Base-by-base conservation (phyloP, 768 basidiomycete genomes). In the Boletus bicolor region DNA sequence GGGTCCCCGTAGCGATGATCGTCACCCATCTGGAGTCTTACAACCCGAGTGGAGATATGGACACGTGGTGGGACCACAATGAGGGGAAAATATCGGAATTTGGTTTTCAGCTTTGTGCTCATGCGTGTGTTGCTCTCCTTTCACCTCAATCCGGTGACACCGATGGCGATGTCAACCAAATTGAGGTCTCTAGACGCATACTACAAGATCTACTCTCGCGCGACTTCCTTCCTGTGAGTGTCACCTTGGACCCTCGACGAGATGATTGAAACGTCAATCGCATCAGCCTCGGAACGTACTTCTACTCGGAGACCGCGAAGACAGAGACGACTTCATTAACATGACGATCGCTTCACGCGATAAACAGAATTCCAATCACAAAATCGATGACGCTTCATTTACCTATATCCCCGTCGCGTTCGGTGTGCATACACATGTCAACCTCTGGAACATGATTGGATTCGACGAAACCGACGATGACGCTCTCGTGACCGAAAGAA, bases 11-110 rank as follows among this genome's bases (percentile, higher is more conserved):
- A 15, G 67, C 69, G 5, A 44, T 65, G 30, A 44, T 72, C 14
- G 61, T 68, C 46, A 73, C 68, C 2, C 47, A 65, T 19, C 55
- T 74, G 5, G 71, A 71, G 52, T 67, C 62, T 9, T 63, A 62
- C 43, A 46, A 70, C 12, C 56, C 56, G 0, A 54, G 59, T 39
- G 59, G 60, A 8, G 64, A 66, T 19, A 74, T 73, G 65, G 63
- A 70, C 9, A 42, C 54, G 49, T 78, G 77, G 77, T 77, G 74
- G 74, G 42, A 48, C 10, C 39, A 59, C 44, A 75, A 72, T 43
- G 51, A 70, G 44, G 44, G 24, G 10, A 46, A 43, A 5, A 70
- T 76, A 57, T 60, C 49, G 19, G 30, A 47, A 17, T 54, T 72
- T 34, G 64, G 64, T 7, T 75, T 79, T 56, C 47, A 60, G 26